Percentiles rank a stretch among this genome's conserved stretches.
phyloP scores from a whole-genome alignment of 2,329 filamentous ascomycete genomes.

The Ceratocystis variospora region DNA sequence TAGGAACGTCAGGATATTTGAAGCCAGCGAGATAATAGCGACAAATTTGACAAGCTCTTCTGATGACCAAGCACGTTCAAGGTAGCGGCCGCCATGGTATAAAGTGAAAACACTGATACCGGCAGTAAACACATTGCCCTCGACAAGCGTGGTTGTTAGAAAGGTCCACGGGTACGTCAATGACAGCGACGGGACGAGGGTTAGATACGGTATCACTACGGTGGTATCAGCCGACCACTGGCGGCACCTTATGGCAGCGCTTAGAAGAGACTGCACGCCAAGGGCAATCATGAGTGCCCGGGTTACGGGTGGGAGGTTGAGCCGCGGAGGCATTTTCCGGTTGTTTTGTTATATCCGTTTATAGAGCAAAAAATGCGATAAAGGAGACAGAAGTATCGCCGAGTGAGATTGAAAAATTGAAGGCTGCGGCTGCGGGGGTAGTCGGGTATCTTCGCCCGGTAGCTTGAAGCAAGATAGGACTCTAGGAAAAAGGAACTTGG shows the following conservation, averaged over 20 bases:
- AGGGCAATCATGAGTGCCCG: conserved; percentile 65
- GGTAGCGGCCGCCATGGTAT: conserved; percentile 84
- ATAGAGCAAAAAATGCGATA: conserved; percentile 1
- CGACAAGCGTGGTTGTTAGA: conserved; percentile 70
- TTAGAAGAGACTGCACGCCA: conserved; percentile 65
- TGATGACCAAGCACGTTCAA: conserved; percentile 91
- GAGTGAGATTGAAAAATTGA: neutral
- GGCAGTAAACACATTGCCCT: conserved; percentile 84
- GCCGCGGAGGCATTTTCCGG: conserved; percentile 56
- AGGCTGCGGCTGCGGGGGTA: neutral
- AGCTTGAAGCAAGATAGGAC: neutral
- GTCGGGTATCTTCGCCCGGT: neutral
- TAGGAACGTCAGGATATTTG: conserved; percentile 63
- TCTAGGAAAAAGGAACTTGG: no score
- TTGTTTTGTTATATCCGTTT: no score
- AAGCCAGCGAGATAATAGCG: conserved; percentile 59
- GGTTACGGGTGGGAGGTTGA: conserved; percentile 88
- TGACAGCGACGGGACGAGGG: conserved; percentile 69
- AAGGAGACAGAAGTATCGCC: conserved; percentile 1
- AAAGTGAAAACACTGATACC: conserved; percentile 62
- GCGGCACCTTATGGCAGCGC: conserved; percentile 61
- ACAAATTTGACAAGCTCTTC: conserved; percentile 86
- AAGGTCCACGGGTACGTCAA: conserved; percentile 90
- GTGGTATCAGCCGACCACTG: conserved; percentile 50
- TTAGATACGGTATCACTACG: conserved; percentile 72